Evolutionary conservation across 345 rosid species (phyloP), one percentile per base, ranked within the genome.

Genomic region (Dovyalis caffra): DNA sequence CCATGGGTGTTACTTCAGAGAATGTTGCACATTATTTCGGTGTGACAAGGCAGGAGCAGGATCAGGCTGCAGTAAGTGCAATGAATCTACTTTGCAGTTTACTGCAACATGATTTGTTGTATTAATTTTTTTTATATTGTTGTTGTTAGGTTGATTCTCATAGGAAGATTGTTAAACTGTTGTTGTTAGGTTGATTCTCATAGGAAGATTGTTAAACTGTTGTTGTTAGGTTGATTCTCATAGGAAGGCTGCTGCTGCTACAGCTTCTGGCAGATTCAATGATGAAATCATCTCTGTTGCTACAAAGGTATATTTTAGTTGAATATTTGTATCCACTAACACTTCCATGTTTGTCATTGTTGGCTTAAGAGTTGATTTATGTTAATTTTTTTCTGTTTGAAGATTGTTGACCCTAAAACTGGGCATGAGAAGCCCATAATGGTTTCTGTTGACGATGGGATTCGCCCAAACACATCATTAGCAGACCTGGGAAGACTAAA

Each of bases 1-100:
- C 99, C 6, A 95, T 95, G 99, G 99, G 98, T 32, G 64, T 95
- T 71, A 95, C 99, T 72, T 95, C 99, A 31, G 99, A 95, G 75
- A 95, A 95, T 80, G 97, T 95, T 53, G 97, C 99, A 66, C 78
- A 89, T 51, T 90, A 94, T 65, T 95, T 90, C 84, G 87, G 90
- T 63, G 95, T 94, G 66, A 85, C 92, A 40, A 88, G 97, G 86
- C 85, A 87, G 82, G 99, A 94, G 85, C 99, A 94, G 82, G 99
- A 94, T 82, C 95, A 89, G 84, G 99, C 99, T 75, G 95, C 97
- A 20, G 99, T 94, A 79, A 86, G 91, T 88, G 69, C 40, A 76
- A 67, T 75, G 14, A 66, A 64, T 37, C 23, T 70, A 45, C 64
- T 76, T 5, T 67, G 49, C 34, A 38, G 12, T 56, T 9, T 31